These are phyloP conservation scores for Microcyclospora tardicrescens DNA, from an alignment of 2,329 filamentous ascomycete genomes.

Conservation along the genomic window DNA sequence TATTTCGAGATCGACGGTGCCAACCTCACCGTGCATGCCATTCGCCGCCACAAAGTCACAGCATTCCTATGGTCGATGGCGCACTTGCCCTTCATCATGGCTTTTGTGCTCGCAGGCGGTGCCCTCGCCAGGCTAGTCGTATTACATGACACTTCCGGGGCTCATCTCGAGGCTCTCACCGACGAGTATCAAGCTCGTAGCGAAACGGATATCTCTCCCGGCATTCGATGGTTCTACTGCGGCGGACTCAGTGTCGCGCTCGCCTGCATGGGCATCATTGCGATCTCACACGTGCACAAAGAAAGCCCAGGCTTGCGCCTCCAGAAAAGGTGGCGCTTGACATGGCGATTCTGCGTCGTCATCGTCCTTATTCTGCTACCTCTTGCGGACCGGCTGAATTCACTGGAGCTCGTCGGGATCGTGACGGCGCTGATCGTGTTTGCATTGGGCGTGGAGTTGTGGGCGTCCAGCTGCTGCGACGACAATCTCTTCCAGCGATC, in stretches of 20 bases:
- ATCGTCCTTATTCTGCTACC: constrained; percentile 45
- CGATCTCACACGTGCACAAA: constrained; percentile 44
- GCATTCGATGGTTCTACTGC: constrained; percentile 52
- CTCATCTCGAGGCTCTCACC: constrained; percentile 38
- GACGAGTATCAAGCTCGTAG: constrained; percentile 38
- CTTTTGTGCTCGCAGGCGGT: constrained; percentile 46
- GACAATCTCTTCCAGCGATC: constrained; percentile 8
- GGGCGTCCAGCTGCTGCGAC: constrained; percentile 11
- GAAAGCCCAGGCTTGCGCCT: constrained; percentile 37
- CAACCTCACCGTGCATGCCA: constrained; percentile 47
- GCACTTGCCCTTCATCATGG: constrained; percentile 52
- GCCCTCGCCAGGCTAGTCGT: constrained; percentile 47
- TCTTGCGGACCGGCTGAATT: constrained; percentile 26
- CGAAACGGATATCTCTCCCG: constrained; percentile 37
- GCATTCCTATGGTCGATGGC: constrained; percentile 43
- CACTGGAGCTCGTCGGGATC: constrained; percentile 26
- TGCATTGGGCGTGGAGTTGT: constrained; percentile 25
- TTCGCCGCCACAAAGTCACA: constrained; percentile 33
- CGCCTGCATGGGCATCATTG: constrained; percentile 42
- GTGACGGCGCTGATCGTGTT: constrained; percentile 27
- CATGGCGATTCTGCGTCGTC: constrained; percentile 38
- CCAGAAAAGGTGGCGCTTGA: constrained; percentile 38
- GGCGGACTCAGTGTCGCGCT: constrained; percentile 46
- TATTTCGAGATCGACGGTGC: constrained; percentile 41
- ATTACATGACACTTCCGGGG: constrained; percentile 40